Evolutionary conservation across 768 basidiomycete species (phyloP).

Genomic region (Amanita jacksonii): DNA sequence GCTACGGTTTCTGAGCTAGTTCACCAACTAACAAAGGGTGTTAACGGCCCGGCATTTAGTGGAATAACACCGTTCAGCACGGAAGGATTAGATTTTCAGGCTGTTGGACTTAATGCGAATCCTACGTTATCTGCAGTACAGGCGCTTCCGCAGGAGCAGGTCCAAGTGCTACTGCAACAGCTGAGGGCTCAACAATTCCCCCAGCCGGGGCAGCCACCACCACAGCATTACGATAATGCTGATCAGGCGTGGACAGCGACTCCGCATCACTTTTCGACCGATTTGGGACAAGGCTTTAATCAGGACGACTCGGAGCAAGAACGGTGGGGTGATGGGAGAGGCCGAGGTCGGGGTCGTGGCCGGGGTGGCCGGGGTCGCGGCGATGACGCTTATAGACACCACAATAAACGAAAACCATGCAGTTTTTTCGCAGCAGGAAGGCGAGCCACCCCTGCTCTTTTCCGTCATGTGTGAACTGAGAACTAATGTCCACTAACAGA

Average conservation of each 20-base stretch:
- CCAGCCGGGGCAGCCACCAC: conserved; percentile 31
- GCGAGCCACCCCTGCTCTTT: conserved; percentile 37
- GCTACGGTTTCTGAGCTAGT: conserved; percentile 64
- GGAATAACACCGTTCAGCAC: conserved; percentile 20
- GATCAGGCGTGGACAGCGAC: conserved; percentile 31
- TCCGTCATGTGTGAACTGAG: conserved; percentile 16
- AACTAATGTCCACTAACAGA: conserved; percentile 50
- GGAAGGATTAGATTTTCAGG: conserved; percentile 25
- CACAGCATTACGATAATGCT: conserved; percentile 26
- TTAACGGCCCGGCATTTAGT: conserved; percentile 27
- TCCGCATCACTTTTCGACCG: conserved; percentile 31
- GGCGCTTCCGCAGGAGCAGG: conserved; percentile 45
- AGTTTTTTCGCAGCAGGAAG: conserved; percentile 87
- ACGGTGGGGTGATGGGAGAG: conserved; percentile 35
- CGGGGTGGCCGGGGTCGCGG: conserved; percentile 45
- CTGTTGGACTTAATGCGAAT: conserved; percentile 35
- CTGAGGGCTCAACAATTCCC: conserved; percentile 16
- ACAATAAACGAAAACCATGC: conserved; percentile 80
- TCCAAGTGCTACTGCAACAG: conserved; percentile 51
- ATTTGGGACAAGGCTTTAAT: conserved; percentile 39
- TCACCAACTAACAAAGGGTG: conserved; percentile 46
- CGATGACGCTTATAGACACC: conserved; percentile 55
- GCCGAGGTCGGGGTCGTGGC: conserved; percentile 43
- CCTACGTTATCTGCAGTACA: conserved; percentile 35
- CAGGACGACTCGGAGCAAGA: conserved; percentile 36